Conservation (phyloP, 139 green algal species). For the Picocystis salinarum region DNA sequence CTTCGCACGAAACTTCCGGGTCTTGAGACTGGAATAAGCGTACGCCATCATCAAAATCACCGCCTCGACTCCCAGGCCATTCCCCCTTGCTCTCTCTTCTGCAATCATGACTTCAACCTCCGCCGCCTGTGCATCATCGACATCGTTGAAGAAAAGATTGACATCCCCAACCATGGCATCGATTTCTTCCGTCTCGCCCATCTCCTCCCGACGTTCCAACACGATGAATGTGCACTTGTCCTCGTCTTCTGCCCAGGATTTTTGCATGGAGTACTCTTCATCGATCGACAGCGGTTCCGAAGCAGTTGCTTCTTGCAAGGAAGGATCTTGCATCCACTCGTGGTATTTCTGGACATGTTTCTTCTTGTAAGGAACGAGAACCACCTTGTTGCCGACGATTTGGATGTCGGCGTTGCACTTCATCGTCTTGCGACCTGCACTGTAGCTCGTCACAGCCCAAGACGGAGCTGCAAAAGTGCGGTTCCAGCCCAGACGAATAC, state of each 20-base stretch:
- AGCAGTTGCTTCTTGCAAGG: constrained; percentile 43
- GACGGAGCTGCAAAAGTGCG: no score
- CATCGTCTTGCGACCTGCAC: no score
- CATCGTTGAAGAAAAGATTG: constrained; percentile 35
- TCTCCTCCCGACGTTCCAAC: constrained; percentile 24
- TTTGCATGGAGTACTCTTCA: constrained; percentile 66
- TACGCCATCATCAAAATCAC: constrained; percentile 58
- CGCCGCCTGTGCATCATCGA: constrained; percentile 12
- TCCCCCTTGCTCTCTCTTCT: constrained; percentile 24
- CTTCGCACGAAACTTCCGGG: constrained; percentile 39
- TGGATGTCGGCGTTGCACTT: constrained; percentile 32
- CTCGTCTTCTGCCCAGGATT: constrained; percentile 39
- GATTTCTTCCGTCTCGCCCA: constrained; percentile 11
- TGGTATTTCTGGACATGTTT: constrained; percentile 54
- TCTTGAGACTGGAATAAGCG: constrained; percentile 11
- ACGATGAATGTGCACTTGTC: constrained; percentile 71
- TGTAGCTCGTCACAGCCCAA: no score
- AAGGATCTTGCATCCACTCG: constrained; percentile 29
- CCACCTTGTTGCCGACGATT: constrained; percentile 19
- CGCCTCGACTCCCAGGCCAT: constrained; percentile 39
- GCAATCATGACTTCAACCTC: constrained; percentile 58
- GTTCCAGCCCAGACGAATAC: no score
- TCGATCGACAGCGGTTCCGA: constrained; percentile 42
- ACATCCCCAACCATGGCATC: constrained; percentile 26
- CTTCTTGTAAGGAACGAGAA: constrained; percentile 49